phyloP scores from a whole-genome alignment of 2,329 filamentous ascomycete species.

The Ophidiomyces ophidiicola region DNA sequence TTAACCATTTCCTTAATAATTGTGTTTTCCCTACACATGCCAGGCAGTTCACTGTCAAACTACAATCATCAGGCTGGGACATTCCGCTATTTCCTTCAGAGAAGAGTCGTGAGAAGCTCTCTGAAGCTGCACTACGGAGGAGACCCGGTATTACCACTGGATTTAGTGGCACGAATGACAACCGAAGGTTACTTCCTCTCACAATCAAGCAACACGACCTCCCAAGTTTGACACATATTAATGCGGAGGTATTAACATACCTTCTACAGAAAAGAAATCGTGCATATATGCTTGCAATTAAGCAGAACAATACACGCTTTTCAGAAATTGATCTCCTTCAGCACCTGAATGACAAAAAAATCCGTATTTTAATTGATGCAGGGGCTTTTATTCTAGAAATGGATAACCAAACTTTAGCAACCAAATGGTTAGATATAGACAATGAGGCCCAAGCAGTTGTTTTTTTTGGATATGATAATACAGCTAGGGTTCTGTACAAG shows the following conservation, averaged over 20 bases:
- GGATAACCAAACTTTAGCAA: constrained; percentile 41
- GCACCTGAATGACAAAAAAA: constrained; percentile 26
- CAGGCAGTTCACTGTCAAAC: constrained; percentile 51
- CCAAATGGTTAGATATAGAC: constrained; percentile 41
- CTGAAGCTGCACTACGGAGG: not conserved
- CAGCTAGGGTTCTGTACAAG: constrained; percentile 34
- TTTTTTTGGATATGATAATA: constrained; percentile 41
- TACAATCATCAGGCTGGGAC: constrained; percentile 58
- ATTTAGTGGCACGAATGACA: constrained; percentile 63
- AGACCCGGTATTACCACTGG: constrained; percentile 43
- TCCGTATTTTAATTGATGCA: constrained; percentile 50
- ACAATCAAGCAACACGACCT: constrained; percentile 52
- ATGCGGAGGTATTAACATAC: constrained; percentile 50
- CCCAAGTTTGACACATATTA: constrained; percentile 44
- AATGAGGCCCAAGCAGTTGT: constrained; percentile 38
- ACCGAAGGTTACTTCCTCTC: constrained; percentile 46
- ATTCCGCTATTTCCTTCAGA: constrained; percentile 38
- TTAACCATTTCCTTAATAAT: constrained; percentile 51
- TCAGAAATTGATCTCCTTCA: constrained; percentile 38
- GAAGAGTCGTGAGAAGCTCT: not conserved
- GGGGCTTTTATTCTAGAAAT: constrained; percentile 54
- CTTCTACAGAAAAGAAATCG: constrained; percentile 44
- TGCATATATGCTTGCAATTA: constrained; percentile 32
- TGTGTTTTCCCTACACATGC: constrained; percentile 55
- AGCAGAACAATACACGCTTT: constrained; percentile 26